These are phyloP conservation scores for Dactylellina sp. DNA, from an alignment of 2,329 filamentous ascomycete genomes.

Conservation along the genomic window DNA sequence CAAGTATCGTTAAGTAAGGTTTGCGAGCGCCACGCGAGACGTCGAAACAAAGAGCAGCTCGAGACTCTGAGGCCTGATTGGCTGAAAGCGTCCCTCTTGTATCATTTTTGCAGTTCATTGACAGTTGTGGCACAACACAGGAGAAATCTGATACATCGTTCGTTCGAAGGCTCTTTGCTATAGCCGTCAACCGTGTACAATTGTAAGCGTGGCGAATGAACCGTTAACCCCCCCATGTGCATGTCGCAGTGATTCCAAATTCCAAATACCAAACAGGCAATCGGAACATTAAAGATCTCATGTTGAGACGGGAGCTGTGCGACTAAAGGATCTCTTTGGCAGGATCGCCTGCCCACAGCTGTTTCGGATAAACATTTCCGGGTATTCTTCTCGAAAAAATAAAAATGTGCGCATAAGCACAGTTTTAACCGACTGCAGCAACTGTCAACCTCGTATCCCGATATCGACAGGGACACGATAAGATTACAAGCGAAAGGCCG, in stretches of 20 bases:
- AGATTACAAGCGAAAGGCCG: not conserved
- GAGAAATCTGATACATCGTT: constrained; percentile 17
- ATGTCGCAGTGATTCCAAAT: constrained; percentile 44
- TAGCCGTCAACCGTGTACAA: constrained; percentile 1
- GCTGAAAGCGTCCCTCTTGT: not conserved
- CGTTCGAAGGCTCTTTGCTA: not conserved
- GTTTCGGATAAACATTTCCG: constrained; percentile 24
- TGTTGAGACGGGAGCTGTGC: constrained; percentile 20
- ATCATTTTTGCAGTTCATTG: not conserved
- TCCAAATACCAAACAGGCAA: constrained; percentile 31
- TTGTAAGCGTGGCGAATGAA: not conserved
- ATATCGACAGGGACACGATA: not conserved
- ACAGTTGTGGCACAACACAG: not conserved
- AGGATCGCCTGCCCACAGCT: constrained; percentile 17
- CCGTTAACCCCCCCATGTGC: constrained; percentile 19
- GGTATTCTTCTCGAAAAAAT: constrained; percentile 17
- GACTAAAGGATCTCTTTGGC: constrained; percentile 11
- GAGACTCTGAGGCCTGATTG: constrained; percentile 1
- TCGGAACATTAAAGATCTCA: constrained; percentile 30
- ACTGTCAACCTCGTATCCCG: not conserved
- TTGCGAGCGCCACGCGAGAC: constrained; percentile 11
- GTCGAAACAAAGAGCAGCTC: not conserved
- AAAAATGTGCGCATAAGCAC: constrained; percentile 14
- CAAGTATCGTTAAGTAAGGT: constrained; percentile 14
- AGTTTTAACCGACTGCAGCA: constrained; percentile 19